Evolutionary conservation across 169 alveolate genomes (phyloP).

Genomic region (Eimeria praecox): DNA sequence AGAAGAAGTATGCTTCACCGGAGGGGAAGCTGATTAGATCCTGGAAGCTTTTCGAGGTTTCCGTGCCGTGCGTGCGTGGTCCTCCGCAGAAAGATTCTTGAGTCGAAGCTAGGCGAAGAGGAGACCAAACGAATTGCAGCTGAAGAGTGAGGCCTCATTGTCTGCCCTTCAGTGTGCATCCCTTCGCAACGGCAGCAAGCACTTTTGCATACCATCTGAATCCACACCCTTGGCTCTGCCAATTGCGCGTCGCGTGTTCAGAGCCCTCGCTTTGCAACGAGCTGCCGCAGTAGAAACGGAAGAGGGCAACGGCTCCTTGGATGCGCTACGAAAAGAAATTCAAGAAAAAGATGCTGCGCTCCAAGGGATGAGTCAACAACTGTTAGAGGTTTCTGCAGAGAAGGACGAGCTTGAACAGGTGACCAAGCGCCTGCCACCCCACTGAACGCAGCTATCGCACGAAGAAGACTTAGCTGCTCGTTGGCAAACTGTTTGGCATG

Average conservation of each 20-base stretch:
- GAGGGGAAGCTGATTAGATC: neutral
- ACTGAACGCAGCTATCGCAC: neutral
- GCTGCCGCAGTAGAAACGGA: neutral
- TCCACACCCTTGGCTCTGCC: neutral
- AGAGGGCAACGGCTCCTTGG: neutral
- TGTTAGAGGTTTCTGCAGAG: slow-evolving; percentile 63
- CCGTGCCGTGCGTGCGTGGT: neutral
- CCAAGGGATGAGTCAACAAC: slow-evolving; percentile 51
- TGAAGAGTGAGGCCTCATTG: slow-evolving; percentile 32
- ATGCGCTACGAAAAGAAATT: neutral
- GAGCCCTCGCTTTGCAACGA: slow-evolving; percentile 39
- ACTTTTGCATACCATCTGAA: too few species aligned
- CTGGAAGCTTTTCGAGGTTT: neutral
- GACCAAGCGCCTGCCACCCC: neutral
- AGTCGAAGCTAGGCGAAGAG: slow-evolving; percentile 12
- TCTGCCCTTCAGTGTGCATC: neutral
- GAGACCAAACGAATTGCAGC: slow-evolving; percentile 58
- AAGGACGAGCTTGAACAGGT: slow-evolving; percentile 52
- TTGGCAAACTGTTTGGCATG: neutral
- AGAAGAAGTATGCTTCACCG: neutral
- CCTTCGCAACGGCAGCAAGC: neutral
- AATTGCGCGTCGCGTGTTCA: neutral
- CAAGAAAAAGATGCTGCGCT: slow-evolving; percentile 40
- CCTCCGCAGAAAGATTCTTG: slow-evolving; percentile 2
- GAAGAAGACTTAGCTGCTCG: neutral